phyloP scores from a whole-genome alignment of 345 rosid genomes.

The Crucihimalaya himalaica region DNA sequence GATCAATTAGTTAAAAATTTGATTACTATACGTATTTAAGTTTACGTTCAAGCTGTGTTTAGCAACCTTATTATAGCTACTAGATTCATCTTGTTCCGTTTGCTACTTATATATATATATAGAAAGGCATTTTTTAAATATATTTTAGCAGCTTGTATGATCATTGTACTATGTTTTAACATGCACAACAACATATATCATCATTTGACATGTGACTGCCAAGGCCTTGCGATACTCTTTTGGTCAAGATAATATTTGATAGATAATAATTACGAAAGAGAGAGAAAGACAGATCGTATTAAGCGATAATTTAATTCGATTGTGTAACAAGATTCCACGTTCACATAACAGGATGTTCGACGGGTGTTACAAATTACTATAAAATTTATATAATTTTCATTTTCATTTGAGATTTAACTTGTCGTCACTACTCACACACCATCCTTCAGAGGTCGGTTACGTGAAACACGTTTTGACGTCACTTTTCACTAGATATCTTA shows the following conservation, averaged over 20 bases:
- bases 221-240: not conserved
- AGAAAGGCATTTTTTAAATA: not conserved
- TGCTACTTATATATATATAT: no score
- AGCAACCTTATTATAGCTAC: no score
- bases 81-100: no score
- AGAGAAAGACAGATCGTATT: not conserved
- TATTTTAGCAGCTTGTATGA: not conserved
- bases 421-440: slow-evolving; percentile 14
- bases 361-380: slow-evolving; percentile 22
- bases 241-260: slow-evolving; percentile 5
- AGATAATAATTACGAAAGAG: not conserved
- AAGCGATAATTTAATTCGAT: slow-evolving; percentile 6
- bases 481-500: slow-evolving; percentile 14
- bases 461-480: slow-evolving; percentile 28
- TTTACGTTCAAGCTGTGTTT: no score
- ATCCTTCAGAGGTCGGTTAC: slow-evolving; percentile 14
- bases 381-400: not conserved
- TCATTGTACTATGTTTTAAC: slow-evolving; percentile 16
- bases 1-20: no score
- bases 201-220: not conserved
- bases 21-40: no score
- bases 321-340: slow-evolving; percentile 22
- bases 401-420: not conserved
- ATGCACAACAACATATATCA: not conserved
- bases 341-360: slow-evolving; percentile 19